Evolutionary conservation across 2,329 filamentous ascomycete genomes (phyloP).

Genomic region (Monosporascus ibericus): DNA sequence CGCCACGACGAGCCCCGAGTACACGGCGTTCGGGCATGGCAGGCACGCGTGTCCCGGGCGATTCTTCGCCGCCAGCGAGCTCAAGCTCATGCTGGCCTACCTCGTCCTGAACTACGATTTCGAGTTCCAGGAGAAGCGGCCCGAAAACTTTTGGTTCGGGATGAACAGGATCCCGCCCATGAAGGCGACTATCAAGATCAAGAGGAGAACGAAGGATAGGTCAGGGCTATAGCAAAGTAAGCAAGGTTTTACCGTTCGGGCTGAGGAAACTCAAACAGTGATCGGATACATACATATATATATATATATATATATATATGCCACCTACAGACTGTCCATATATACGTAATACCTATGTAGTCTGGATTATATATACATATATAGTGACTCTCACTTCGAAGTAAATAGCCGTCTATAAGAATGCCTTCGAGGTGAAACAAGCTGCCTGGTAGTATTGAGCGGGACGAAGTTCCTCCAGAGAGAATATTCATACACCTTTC

Average conservation of each 20-base stretch:
- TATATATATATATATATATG: too few relatives aligned
- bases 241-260: too few relatives aligned
- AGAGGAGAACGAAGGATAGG: constrained; percentile 9
- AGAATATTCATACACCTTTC: too few relatives aligned
- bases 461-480: too few relatives aligned
- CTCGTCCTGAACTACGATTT: constrained; percentile 20
- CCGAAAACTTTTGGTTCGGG: constrained; percentile 25
- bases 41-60: constrained; percentile 32
- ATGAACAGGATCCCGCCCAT: constrained; percentile 22
- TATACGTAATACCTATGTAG: neutral
- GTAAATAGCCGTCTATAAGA: too few relatives aligned
- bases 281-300: too few relatives aligned
- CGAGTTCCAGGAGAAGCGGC: constrained; percentile 17
- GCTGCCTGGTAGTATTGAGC: too few relatives aligned
- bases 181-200: constrained; percentile 20
- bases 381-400: too few relatives aligned
- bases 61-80: constrained; percentile 31
- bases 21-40: constrained; percentile 31
- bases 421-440: too few relatives aligned
- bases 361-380: too few relatives aligned
- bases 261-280: too few relatives aligned
- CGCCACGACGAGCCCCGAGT: constrained; percentile 26
- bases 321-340: neutral
- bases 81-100: constrained; percentile 28
- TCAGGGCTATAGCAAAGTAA: neutral